Conservation (phyloP, 1,284 basidiomycete genomes). For the Pseudozyma pruni region DNA sequence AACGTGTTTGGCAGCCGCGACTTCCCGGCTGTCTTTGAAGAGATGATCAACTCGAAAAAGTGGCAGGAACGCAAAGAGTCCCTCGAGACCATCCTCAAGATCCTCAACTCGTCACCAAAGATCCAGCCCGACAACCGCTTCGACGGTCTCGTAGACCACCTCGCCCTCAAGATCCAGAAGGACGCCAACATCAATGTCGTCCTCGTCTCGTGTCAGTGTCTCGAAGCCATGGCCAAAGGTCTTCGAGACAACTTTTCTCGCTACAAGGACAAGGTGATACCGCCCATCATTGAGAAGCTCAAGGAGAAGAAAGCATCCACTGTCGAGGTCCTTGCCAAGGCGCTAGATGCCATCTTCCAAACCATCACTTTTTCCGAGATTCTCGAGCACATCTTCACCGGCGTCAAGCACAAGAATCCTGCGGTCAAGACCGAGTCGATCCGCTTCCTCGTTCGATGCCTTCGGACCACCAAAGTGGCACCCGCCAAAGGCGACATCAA, state of each 20-base stretch:
- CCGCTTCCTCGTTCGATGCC: slow-evolving; percentile 85
- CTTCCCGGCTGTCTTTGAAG: slow-evolving; percentile 62
- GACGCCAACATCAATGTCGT: slow-evolving; percentile 98
- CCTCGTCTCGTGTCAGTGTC: slow-evolving; percentile 83
- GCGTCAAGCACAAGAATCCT: slow-evolving; percentile 90
- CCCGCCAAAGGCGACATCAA: slow-evolving; percentile 83
- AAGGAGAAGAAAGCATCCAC: slow-evolving; percentile 94
- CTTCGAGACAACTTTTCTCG: slow-evolving; percentile 77
- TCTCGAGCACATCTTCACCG: slow-evolving; percentile 82
- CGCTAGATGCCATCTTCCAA: slow-evolving; percentile 87
- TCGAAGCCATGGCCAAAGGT: slow-evolving; percentile 87
- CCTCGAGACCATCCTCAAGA: slow-evolving; percentile 81
- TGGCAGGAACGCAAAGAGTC: slow-evolving; percentile 95
- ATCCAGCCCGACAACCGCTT: slow-evolving; percentile 78
- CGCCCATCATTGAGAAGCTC: slow-evolving; percentile 85
- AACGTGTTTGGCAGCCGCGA: slow-evolving; percentile 80
- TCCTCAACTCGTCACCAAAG: slow-evolving; percentile 79
- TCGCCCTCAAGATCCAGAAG: slow-evolving; percentile 83
- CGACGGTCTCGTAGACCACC: slow-evolving; percentile 77
- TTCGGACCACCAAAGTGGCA: slow-evolving; percentile 75
- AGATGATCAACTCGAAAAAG: slow-evolving; percentile 84
- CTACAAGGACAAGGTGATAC: slow-evolving; percentile 79
- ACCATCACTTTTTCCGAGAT: slow-evolving; percentile 82
- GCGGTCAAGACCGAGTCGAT: slow-evolving; percentile 94
- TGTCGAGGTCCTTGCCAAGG: slow-evolving; percentile 85